A percentile compares a stretch with the other conserved stretches of the same genome.
These are phyloP conservation scores for Eragrostis tef DNA, from an alignment of 202 grass and related monocot genomes.

Conservation along the genomic window DNA sequence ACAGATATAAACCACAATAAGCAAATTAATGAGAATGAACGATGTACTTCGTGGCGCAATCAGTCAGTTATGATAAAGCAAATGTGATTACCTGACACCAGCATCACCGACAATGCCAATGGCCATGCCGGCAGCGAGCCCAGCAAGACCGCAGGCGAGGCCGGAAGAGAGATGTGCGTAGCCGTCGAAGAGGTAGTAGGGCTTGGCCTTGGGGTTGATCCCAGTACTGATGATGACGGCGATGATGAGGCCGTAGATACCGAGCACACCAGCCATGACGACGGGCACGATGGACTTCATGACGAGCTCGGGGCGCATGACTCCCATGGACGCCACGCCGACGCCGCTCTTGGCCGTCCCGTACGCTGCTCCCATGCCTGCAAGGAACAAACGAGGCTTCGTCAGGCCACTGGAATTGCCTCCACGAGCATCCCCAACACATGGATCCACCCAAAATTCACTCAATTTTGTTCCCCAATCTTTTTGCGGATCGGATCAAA, in stretches of 20 bases:
- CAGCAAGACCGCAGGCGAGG: constrained; percentile 87
- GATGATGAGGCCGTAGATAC: constrained; percentile 92
- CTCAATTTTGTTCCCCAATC: too few species aligned
- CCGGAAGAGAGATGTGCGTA: constrained; percentile 94
- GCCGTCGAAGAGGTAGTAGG: constrained; percentile 95
- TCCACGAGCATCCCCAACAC: neutral
- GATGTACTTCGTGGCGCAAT: too few species aligned
- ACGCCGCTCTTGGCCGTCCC: constrained; percentile 98
- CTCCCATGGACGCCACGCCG: constrained; percentile 97
- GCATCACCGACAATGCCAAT: constrained; percentile 97
- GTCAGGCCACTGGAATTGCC: neutral
- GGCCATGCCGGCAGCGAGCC: constrained; percentile 91
- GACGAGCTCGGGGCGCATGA: constrained; percentile 98
- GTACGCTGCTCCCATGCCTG: constrained; percentile 98
- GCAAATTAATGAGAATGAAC: too few species aligned
- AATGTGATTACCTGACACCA: constrained; percentile 74
- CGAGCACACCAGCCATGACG: constrained; percentile 98
- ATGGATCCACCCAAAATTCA: neutral
- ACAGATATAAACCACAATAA: too few species aligned
- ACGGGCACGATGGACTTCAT: constrained; percentile 99
- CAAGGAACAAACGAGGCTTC: neutral
- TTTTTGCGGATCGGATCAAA: neutral
- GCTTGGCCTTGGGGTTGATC: constrained; percentile 99
- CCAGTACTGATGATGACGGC: constrained; percentile 98
- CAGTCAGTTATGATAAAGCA: neutral